Conservation (phyloP, 192 early-diverging fungal species). For the Coemansia sp. region DNA sequence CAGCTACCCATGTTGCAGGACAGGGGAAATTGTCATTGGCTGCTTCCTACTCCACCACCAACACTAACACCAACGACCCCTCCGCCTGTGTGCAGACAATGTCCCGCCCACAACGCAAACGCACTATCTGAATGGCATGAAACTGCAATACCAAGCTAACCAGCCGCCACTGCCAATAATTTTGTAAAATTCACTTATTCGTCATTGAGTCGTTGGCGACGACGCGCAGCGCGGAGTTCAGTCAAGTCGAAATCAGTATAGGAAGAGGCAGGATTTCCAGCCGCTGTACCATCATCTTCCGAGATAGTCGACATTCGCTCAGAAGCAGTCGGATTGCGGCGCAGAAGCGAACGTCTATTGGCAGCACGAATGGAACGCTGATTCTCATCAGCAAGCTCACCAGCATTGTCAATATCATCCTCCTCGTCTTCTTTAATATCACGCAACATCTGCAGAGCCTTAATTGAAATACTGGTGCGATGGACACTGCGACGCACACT, state of each 20-base stretch:
- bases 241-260: constrained; percentile 17
- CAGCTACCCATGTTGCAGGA: no score
- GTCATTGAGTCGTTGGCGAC: constrained; percentile 40
- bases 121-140: no score
- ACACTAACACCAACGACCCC: no score
- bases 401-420: constrained; percentile 8
- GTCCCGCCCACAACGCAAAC: no score
- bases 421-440: constrained; percentile 54
- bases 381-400: constrained; percentile 1
- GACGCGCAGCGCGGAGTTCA: constrained; percentile 35
- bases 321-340: constrained; percentile 10
- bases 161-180: no score
- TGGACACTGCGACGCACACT: constrained; percentile 54
- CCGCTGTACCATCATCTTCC: constrained; percentile 25
- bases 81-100: no score
- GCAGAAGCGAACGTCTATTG: constrained; percentile 19
- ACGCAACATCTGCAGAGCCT: constrained; percentile 55
- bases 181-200: constrained; percentile 14
- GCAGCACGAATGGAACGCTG: constrained; percentile 15
- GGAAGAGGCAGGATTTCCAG: neutral
- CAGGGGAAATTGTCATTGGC: no score
- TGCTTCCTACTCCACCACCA: no score
- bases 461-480: constrained; percentile 54
- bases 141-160: no score
- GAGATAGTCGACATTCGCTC: constrained; percentile 41